phyloP scores from a whole-genome alignment of 176 grass and related monocot genomes.

The Rhynchospora breviuscula region DNA sequence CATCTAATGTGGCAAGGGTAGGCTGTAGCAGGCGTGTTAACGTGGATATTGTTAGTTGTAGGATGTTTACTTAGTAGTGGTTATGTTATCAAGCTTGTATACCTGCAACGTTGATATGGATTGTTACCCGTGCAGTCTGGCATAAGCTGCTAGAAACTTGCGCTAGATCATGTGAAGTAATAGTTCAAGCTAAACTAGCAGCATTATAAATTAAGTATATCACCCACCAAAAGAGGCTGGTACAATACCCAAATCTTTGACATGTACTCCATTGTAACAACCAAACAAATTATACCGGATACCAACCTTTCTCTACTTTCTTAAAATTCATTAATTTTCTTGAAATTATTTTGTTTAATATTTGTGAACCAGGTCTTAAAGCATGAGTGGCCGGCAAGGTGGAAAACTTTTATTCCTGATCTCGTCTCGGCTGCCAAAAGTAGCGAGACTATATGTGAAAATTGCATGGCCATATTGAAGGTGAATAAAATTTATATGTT shows the following conservation, averaged over 20 bases:
- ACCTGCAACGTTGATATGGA: neutral
- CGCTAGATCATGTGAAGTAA: neutral
- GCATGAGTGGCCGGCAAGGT: slow-evolving; percentile 95
- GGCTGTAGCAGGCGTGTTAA: neutral
- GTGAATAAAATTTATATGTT: slow-evolving; percentile 32
- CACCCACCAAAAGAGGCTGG: neutral
- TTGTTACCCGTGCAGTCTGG: neutral
- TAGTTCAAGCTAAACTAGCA: neutral
- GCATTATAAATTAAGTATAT: neutral
- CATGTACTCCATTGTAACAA: slow-evolving; percentile 1
- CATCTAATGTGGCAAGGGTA: neutral
- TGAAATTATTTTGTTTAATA: neutral
- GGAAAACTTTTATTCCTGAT: slow-evolving; percentile 92
- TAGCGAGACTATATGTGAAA: slow-evolving; percentile 97
- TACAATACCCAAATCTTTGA: neutral
- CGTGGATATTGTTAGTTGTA: neutral
- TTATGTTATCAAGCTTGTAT: neutral
- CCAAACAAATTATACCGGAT: slow-evolving; percentile 5
- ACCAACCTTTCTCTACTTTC: slow-evolving; percentile 3
- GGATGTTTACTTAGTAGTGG: neutral
- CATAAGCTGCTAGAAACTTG: neutral
- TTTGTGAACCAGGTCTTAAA: slow-evolving; percentile 69
- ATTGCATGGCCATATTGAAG: slow-evolving; percentile 99
- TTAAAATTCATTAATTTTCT: neutral
- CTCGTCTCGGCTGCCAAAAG: slow-evolving; percentile 95